Conservation (phyloP, 331 rosid species). For the Cucumis variabilis region DNA sequence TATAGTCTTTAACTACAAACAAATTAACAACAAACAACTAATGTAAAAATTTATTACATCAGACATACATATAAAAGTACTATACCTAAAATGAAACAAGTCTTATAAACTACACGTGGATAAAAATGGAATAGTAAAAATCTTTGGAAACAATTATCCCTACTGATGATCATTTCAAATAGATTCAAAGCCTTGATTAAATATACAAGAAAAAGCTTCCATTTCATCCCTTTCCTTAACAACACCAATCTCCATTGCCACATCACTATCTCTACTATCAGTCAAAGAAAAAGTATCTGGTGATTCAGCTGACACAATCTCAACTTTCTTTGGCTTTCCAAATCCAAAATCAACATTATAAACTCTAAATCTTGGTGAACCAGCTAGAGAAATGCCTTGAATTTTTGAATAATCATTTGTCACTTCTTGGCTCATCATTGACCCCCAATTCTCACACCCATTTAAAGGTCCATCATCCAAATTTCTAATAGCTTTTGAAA, state of each 20-base stretch:
- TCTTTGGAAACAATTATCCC: not conserved
- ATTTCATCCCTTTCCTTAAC: not conserved
- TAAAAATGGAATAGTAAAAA: too few species aligned
- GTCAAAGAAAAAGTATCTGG: not conserved
- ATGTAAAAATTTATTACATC: too few species aligned
- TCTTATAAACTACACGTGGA: too few species aligned
- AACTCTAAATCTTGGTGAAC: not conserved
- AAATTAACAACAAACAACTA: too few species aligned
- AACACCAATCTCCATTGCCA: not conserved
- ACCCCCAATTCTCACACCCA: not conserved
- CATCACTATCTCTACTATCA: not conserved
- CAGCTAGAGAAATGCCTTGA: not conserved
- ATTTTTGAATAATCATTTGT: too few species aligned
- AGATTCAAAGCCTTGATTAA: conserved; percentile 33
- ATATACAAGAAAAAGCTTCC: conserved; percentile 42
- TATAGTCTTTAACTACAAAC: too few species aligned
- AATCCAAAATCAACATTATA: not conserved
- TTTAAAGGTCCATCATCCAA: conserved; percentile 23
- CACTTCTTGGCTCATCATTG: too few species aligned
- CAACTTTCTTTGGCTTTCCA: not conserved
- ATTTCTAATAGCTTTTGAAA: conserved; percentile 25
- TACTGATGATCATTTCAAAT: not conserved
- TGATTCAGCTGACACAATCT: not conserved
- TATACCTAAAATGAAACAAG: too few species aligned
- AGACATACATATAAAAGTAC: too few species aligned